Evolutionary conservation across 768 basidiomycete genomes (phyloP), one percentile per base, ranked within the genome.

Genomic region (Agaricus sinodeliciosus): DNA sequence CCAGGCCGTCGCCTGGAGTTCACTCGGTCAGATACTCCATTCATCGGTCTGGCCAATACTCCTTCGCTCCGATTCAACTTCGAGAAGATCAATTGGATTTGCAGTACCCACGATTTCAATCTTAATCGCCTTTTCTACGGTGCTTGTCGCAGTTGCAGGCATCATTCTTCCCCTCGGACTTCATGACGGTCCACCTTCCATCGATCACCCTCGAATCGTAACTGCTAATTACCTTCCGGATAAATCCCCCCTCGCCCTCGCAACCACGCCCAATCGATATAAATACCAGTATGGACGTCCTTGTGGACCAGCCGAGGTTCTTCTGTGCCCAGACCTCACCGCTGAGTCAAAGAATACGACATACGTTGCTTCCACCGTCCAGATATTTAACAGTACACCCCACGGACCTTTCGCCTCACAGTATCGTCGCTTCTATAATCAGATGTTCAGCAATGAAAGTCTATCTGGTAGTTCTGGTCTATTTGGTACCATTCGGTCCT

Each of bases 1-100:
- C 43, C 31, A 56, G 3, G 62, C 62, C 4, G 35, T 49, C 11
- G 49, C 59, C 6, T 61, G 62, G 60, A 61, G 58, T 41, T 47
- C 57, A 22, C 56, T 61, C 34, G 53, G 57, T 6, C 40, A 58
- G 3, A 51, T 27, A 15, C 52, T 63, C 1, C 60, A 63, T 41
- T 42, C 59, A n/a, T 60, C 58, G 4, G 47, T 60, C 5, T 61
- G 62, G 62, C 54, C 60, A 4, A 58, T 46, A 3, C 34, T 63
- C 28, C 47, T 63, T 15, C 57, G 59, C 27, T 50, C 60, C 1
- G 60, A 54, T 27, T 16, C 54, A 13, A 43, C 15, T 11, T 50
- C 41, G 41, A 47, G 9, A 4, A 22, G 8, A 28, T 28, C 39
- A 39, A 41, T 44, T 15, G 55, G 11, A 51, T 47, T 22, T 27